These are phyloP conservation scores for Obelidium mucronatum DNA, from an alignment of 192 early-diverging fungal genomes.

Conservation along the genomic window DNA sequence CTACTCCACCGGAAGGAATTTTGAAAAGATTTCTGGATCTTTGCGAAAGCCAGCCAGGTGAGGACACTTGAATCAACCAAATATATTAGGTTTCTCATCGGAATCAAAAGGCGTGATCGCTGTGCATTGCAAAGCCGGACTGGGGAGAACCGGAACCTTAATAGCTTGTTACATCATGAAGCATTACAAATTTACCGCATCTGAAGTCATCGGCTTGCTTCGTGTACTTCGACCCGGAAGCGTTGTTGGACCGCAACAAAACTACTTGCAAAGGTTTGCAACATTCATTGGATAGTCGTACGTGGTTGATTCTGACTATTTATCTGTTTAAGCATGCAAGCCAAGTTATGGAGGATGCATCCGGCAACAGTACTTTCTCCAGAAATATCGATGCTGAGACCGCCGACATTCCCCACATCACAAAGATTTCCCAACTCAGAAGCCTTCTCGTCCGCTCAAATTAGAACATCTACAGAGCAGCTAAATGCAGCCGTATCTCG, in stretches of 20 bases:
- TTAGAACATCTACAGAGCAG: neutral
- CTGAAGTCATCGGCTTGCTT: constrained; percentile 70
- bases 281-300: neutral
- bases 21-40: constrained; percentile 70
- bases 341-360: constrained; percentile 58
- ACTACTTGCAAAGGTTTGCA: constrained; percentile 64
- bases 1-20: constrained; percentile 69
- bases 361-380: constrained; percentile 45
- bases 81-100: too few species aligned
- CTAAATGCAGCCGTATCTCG: neutral
- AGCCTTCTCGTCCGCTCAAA: neutral
- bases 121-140: constrained; percentile 69
- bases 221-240: constrained; percentile 72
- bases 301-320: neutral
- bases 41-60: constrained; percentile 60
- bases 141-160: constrained; percentile 65
- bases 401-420: constrained; percentile 48
- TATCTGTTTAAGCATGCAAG: constrained; percentile 49
- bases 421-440: constrained; percentile 5
- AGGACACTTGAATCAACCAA: neutral
- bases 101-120: constrained; percentile 55
- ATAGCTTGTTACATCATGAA: constrained; percentile 73
- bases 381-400: constrained; percentile 48
- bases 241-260: constrained; percentile 80
- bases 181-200: constrained; percentile 70